A percentile compares a stretch with the other conserved stretches of the same genome.
These are phyloP conservation scores for Penicillium arizonense DNA, from an alignment of 495 filamentous ascomycete species.

Conservation along the genomic window DNA sequence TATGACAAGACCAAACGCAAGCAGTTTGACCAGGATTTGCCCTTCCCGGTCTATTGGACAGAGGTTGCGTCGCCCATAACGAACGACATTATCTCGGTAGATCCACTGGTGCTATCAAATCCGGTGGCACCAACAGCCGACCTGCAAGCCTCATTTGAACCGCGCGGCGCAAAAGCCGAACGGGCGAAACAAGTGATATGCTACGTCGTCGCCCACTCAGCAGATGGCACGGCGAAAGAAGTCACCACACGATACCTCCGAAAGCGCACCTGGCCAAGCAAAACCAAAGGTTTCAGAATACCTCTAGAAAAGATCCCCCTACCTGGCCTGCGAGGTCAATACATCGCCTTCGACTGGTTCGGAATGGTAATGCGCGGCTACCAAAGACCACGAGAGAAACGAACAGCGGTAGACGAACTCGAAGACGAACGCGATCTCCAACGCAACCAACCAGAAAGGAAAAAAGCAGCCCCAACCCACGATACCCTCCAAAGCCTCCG, in stretches of 20 bases:
- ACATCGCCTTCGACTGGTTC: conserved; percentile 82
- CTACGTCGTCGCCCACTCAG: conserved; percentile 84
- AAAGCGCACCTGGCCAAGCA: conserved; percentile 78
- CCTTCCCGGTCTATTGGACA: conserved; percentile 89
- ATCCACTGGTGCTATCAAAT: conserved; percentile 67
- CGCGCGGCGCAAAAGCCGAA: conserved; percentile 76
- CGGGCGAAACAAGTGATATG: conserved; percentile 86
- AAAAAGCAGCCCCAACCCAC: conserved; percentile 63
- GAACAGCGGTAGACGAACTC: conserved; percentile 69
- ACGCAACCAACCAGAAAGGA: conserved; percentile 66
- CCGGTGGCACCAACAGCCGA: conserved; percentile 66
- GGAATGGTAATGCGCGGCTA: conserved; percentile 73
- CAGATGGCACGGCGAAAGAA: conserved; percentile 89
- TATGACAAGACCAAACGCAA: conserved; percentile 24
- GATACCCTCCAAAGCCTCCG: conserved; percentile 86
- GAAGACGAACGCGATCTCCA: conserved; percentile 77
- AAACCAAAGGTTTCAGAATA: conserved; percentile 83
- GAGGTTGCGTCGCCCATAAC: conserved; percentile 82
- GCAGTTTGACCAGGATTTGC: conserved; percentile 63
- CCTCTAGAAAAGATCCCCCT: conserved; percentile 74
- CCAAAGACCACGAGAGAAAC: conserved; percentile 50
- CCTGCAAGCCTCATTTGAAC: conserved; percentile 73
- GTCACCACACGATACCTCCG: conserved; percentile 92
- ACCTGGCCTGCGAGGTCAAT: conserved; percentile 72
- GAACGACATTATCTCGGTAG: conserved; percentile 73